Percentiles rank a stretch among this genome's conserved stretches.
These are phyloP conservation scores for Phytophthora crassamura DNA, from an alignment of 352 stramenopile genomes.

Conservation along the genomic window DNA sequence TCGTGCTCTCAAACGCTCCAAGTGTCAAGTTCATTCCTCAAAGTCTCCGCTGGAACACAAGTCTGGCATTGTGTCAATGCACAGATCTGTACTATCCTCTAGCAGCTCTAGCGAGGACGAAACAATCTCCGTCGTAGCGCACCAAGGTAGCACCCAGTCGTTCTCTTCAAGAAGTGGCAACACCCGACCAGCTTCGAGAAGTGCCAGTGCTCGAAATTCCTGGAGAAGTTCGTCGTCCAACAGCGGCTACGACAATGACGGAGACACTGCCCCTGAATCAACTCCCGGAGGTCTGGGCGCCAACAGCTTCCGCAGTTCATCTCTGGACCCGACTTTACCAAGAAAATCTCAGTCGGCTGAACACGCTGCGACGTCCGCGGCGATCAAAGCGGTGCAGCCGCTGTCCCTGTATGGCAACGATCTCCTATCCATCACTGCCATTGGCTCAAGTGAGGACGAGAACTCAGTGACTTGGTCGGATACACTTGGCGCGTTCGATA, in stretches of 20 bases:
- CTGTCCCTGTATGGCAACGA: slow-evolving; percentile 49
- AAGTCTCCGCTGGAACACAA: background rate
- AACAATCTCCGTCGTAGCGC: background rate
- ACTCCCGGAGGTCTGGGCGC: background rate
- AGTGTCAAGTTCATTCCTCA: too few relatives aligned
- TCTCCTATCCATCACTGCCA: slow-evolving; percentile 43
- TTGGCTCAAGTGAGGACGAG: slow-evolving; percentile 20
- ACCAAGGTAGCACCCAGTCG: background rate
- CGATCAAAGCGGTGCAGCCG: background rate
- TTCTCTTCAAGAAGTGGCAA: background rate
- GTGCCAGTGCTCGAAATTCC: background rate
- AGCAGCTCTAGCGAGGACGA: slow-evolving; percentile 6
- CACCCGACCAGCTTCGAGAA: background rate
- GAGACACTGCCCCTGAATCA: background rate
- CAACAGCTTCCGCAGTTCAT: slow-evolving; percentile 10
- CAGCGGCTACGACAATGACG: too few relatives aligned
- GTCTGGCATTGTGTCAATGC: background rate
- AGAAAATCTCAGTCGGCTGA: background rate
- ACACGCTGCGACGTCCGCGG: background rate
- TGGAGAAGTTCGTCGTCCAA: slow-evolving; percentile 4
- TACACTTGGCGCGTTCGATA: slow-evolving; percentile 4
- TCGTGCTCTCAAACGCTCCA: too few relatives aligned
- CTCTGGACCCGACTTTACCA: background rate
- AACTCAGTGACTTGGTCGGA: slow-evolving; percentile 2
- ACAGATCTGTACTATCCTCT: background rate